Conservation (phyloP, 164 flowering plant genomes). For the Macadamia tetraphylla region DNA sequence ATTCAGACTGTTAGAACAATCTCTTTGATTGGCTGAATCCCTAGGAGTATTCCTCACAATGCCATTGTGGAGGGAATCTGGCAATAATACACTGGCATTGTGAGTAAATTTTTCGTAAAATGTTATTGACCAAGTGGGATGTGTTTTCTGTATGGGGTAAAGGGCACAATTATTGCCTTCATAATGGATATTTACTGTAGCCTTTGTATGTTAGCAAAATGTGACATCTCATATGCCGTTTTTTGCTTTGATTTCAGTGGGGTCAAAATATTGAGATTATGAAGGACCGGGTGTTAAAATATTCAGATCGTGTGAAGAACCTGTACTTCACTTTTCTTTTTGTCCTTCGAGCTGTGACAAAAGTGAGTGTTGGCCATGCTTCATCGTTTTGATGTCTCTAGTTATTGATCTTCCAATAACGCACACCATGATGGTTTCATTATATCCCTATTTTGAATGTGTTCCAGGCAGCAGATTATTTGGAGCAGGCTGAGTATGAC, state of each 20-base stretch:
- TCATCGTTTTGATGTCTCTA: slow-evolving; percentile 3
- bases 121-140: too few species aligned
- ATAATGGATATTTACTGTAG: neutral
- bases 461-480: slow-evolving; percentile 74
- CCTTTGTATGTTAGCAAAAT: slow-evolving; percentile 1
- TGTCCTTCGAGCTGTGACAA: slow-evolving; percentile 93
- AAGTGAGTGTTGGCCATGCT: slow-evolving; percentile 40
- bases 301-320: slow-evolving; percentile 86
- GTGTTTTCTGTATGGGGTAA: neutral
- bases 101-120: too few species aligned
- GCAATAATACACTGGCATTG: too few species aligned
- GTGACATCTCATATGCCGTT: neutral
- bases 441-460: neutral
- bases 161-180: neutral
- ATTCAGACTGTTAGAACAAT: neutral
- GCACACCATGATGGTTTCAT: neutral
- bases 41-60: neutral
- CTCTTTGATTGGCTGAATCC: neutral
- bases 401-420: neutral
- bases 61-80: too few species aligned
- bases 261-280: slow-evolving; percentile 68
- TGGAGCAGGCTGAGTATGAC: slow-evolving; percentile 92
- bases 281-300: slow-evolving; percentile 76
- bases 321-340: slow-evolving; percentile 92
- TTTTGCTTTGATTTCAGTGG: slow-evolving; percentile 57